Conservation (phyloP, 2,329 filamentous ascomycete genomes). For the Xylaria polymorpha region DNA sequence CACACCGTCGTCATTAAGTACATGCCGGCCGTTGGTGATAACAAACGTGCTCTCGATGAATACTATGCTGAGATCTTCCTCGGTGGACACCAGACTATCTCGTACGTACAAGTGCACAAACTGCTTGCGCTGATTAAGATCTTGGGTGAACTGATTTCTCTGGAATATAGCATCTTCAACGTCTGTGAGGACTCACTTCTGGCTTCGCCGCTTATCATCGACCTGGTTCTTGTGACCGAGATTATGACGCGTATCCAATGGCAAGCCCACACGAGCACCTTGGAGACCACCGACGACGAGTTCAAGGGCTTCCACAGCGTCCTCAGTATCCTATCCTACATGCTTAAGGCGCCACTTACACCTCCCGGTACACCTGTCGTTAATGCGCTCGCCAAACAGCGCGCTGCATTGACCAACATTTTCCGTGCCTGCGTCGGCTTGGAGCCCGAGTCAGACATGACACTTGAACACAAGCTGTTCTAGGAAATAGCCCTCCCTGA, state of each 20-base stretch:
- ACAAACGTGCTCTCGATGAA: conserved; percentile 98
- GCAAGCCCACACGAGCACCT: conserved; percentile 71
- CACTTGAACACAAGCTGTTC: conserved; percentile 97
- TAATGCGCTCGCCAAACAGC: conserved; percentile 96
- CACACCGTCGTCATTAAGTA: conserved; percentile 99
- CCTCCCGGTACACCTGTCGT: conserved; percentile 95
- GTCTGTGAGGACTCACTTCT: conserved; percentile 98
- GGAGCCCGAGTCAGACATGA: conserved; percentile 99
- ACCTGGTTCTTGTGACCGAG: conserved; percentile 91
- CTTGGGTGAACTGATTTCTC: conserved; percentile 4
- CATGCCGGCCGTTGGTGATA: conserved; percentile 98
- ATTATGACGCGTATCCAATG: conserved; percentile 99
- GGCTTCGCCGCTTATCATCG: conserved; percentile 96
- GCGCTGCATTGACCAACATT: conserved; percentile 93
- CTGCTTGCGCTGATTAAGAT: not conserved
- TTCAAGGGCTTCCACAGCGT: conserved; percentile 98
- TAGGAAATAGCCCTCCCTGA: conserved; percentile 53
- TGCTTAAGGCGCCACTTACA: conserved; percentile 96
- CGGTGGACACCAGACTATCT: conserved; percentile 97
- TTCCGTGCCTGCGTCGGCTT: conserved; percentile 97
- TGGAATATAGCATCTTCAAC: conserved; percentile 82
- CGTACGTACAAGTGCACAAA: conserved; percentile 58
- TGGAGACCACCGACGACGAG: conserved; percentile 64
- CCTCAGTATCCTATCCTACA: conserved; percentile 96
- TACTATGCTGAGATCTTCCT: conserved; percentile 99